These are phyloP conservation scores for Boletus mariae DNA, from an alignment of 1,284 basidiomycete genomes.

Conservation along the genomic window DNA sequence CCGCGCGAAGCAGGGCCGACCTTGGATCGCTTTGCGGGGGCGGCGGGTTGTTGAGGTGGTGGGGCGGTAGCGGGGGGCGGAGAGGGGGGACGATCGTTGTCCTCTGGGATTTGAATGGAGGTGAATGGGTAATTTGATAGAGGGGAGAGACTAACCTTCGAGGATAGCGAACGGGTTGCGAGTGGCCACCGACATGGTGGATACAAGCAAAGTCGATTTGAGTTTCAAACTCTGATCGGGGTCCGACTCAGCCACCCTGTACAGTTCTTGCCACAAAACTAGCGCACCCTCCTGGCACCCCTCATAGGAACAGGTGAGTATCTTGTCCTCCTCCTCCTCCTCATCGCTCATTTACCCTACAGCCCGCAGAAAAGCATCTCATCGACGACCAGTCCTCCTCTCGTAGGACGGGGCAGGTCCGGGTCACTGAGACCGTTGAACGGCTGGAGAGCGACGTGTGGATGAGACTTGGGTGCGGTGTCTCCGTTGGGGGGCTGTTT, in stretches of 20 bases:
- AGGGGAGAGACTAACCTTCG: constrained; percentile 50
- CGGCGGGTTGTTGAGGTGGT: constrained; percentile 29
- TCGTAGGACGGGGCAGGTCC: constrained; percentile 63
- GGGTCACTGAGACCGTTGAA: constrained; percentile 84
- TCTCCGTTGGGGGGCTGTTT: constrained; percentile 57
- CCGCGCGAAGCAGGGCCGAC: constrained; percentile 67
- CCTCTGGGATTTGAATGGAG: constrained; percentile 26
- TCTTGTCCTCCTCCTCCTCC: constrained; percentile 1
- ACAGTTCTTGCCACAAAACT: constrained; percentile 43
- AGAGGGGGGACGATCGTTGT: constrained; percentile 45
- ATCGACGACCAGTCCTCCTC: constrained; percentile 72
- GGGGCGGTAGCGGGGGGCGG: constrained; percentile 37
- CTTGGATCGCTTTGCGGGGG: constrained; percentile 42
- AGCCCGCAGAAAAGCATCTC: constrained; percentile 88
- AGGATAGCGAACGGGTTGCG: constrained; percentile 79
- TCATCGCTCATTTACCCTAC: constrained; percentile 5
- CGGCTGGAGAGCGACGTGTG: constrained; percentile 66
- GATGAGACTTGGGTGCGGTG: constrained; percentile 87
- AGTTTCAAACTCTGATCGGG: constrained; percentile 28
- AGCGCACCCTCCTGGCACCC: neutral
- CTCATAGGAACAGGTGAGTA: constrained; percentile 46
- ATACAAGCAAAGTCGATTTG: constrained; percentile 16
- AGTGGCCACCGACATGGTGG: constrained; percentile 79
- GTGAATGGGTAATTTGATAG: neutral
- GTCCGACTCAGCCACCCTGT: constrained; percentile 49